A percentile compares a stretch with the other conserved stretches of the same genome.
phyloP scores from a whole-genome alignment of 2,329 filamentous ascomycete species.

The Camillea tinctor region DNA sequence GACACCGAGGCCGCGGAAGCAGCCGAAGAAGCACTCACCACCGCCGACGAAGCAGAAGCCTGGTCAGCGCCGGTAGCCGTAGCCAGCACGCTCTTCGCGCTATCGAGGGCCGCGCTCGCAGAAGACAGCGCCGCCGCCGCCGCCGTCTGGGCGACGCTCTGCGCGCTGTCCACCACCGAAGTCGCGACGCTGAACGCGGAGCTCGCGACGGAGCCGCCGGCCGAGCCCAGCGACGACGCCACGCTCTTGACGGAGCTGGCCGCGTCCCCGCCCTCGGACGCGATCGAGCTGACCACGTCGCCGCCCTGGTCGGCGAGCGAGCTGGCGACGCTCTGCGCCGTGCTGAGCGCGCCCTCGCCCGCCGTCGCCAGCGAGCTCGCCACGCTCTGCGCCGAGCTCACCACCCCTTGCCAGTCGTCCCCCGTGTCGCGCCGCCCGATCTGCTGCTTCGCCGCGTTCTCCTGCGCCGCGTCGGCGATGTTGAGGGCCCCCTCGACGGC shows the following conservation, averaged over 20 bases:
- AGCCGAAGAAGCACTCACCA: constrained; percentile 4
- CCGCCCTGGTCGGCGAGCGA: constrained; percentile 10
- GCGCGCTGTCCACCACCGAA: constrained; percentile 9
- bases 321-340: constrained; percentile 17
- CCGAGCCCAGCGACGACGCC: constrained; percentile 10
- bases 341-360: constrained; percentile 12
- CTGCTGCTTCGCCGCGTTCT: constrained; percentile 7
- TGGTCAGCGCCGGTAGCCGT: constrained; percentile 18
- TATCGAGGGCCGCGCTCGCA: constrained; percentile 16
- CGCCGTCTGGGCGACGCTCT: constrained; percentile 12
- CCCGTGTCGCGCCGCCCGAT: constrained; percentile 7
- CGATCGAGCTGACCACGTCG: constrained; percentile 11
- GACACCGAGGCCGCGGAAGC: neutral
- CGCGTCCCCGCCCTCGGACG: constrained; percentile 7
- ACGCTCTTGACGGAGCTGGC: constrained; percentile 2
- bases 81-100: constrained; percentile 22
- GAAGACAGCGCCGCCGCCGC: constrained; percentile 12
- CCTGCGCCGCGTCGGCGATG: constrained; percentile 6
- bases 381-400: constrained; percentile 16
- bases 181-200: constrained; percentile 10
- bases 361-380: constrained; percentile 17
- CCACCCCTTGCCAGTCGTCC: constrained; percentile 21
- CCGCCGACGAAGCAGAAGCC: constrained; percentile 8
- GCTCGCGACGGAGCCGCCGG: constrained; percentile 7
- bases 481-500: constrained; percentile 3